A percentile compares a stretch with the other conserved stretches of the same genome.
These are phyloP conservation scores for Cutaneotrichosporon cyanovorans DNA, from an alignment of 1,284 basidiomycete genomes.

Conservation along the genomic window DNA sequence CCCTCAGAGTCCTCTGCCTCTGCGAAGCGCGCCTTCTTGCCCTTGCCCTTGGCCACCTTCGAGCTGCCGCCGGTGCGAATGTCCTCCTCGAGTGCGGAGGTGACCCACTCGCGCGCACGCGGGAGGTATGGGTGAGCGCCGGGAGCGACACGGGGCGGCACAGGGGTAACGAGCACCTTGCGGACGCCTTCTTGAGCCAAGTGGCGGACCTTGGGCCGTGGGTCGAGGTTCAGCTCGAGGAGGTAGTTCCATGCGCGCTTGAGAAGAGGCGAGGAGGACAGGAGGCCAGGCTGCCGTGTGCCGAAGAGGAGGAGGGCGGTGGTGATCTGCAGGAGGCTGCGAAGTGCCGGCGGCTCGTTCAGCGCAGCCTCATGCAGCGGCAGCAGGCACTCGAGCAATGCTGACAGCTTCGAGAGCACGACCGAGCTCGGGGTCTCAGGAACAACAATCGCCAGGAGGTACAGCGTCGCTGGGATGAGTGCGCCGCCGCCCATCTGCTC, in stretches of 20 bases:
- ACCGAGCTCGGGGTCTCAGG: constrained; percentile 58
- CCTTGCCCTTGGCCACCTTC: constrained; percentile 56
- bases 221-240: constrained; percentile 74
- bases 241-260: constrained; percentile 61
- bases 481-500: constrained; percentile 59
- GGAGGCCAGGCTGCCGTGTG: constrained; percentile 46
- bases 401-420: constrained; percentile 38
- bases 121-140: constrained; percentile 68
- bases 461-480: constrained; percentile 75
- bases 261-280: constrained; percentile 65
- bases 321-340: constrained; percentile 50
- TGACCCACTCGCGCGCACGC: constrained; percentile 72
- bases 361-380: constrained; percentile 56
- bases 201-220: constrained; percentile 87
- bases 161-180: constrained; percentile 65
- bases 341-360: constrained; percentile 41
- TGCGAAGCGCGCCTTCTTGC: constrained; percentile 55
- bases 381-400: constrained; percentile 59
- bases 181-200: constrained; percentile 78
- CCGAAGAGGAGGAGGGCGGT: constrained; percentile 70
- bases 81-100: constrained; percentile 60
- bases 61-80: constrained; percentile 50
- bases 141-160: constrained; percentile 57
- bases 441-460: constrained; percentile 70
- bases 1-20: constrained; percentile 52